Evolutionary conservation across 768 basidiomycete species (phyloP), one percentile per base, ranked within the genome.

Genomic region (Arthromyces matolae): DNA sequence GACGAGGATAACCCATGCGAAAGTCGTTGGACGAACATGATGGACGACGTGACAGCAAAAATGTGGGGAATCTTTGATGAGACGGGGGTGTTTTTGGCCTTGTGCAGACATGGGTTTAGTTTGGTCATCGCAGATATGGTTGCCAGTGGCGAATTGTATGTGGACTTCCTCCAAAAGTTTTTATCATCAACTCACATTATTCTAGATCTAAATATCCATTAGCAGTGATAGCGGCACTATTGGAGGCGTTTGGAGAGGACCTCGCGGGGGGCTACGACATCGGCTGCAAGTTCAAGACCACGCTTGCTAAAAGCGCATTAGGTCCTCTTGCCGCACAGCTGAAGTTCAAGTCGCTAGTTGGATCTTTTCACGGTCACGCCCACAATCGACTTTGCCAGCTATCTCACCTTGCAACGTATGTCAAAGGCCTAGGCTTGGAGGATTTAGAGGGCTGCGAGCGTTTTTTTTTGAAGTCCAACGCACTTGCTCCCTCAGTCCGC

Each of bases 11-110:
- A 51, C 23, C 57, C 56, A 13, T 65, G 64, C 44, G 45, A 45
- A 0, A 41, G 48, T 5, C 42, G 47, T 0, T 65, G 63, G 63
- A 47, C 23, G 13, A 62, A 63, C 29, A 60, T 64, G 54, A 36
- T 43, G 5, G 42, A 47, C 8, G 54, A 65, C 5, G 12, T 49
- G 1, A 52, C 53, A 0, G 42, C 47, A 9, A 28, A 51, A 3
- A 60, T 59, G 55, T 65, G 63, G 66, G 61, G 56, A 1, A 51
- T 67, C 0, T 67, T 65, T 50, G 59, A 65, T 14, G 65, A 67
- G 50, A 64, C 64, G 5, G 13, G 32, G 5, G 13, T 33, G 14
- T 69, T 66, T 28, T 27, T 67, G 4, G 35, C 54, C 2, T 49
- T 64, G 0, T 69, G 68, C 46, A 51, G 53, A 0, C 67, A 68